A percentile compares a stretch with the other conserved stretches of the same genome.
phyloP scores from a whole-genome alignment of 805 yeast genomes.

The Nakazawaea pomicola region DNA sequence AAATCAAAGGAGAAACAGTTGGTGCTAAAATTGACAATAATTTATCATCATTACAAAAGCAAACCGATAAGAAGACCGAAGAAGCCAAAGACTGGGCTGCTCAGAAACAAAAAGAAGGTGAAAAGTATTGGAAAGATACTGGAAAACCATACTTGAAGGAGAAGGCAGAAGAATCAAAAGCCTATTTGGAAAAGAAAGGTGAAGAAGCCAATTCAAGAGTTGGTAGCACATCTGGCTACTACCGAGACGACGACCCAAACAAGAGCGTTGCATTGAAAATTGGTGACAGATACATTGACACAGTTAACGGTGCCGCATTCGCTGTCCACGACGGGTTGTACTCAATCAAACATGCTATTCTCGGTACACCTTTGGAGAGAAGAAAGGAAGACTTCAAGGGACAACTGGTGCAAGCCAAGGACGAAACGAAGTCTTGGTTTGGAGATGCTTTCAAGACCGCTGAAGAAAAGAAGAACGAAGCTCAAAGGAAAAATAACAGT shows the following conservation, averaged over 20 bases:
- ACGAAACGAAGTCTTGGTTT: conserved; percentile 8
- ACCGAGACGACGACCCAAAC: not conserved
- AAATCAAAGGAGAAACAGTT: conserved; percentile 9
- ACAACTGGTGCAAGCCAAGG: conserved; percentile 2
- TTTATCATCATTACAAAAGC: conserved; percentile 4
- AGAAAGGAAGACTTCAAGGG: not conserved
- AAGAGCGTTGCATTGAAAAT: conserved; percentile 6
- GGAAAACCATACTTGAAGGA: conserved; percentile 8
- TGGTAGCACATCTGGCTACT: not conserved
- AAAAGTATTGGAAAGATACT: conserved; percentile 9
- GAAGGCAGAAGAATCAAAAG: not conserved
- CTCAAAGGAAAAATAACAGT: not conserved
- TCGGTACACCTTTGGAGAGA: not conserved
- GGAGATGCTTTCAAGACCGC: not conserved
- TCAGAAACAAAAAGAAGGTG: conserved; percentile 4
- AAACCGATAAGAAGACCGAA: conserved; percentile 1
- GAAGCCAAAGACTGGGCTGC: conserved; percentile 3
- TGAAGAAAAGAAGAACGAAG: not conserved
- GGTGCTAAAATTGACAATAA: conserved; percentile 10
- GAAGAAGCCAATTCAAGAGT: conserved; percentile 6
- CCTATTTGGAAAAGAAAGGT: not conserved
- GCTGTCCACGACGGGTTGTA: conserved; percentile 9
- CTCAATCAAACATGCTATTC: conserved; percentile 5
- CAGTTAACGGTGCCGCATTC: conserved; percentile 7
- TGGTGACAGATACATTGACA: conserved; percentile 11